Evolutionary conservation across 495 filamentous ascomycete genomes (phyloP), one percentile per base, ranked within the genome.

Genomic region (Neurospora tetraspora): DNA sequence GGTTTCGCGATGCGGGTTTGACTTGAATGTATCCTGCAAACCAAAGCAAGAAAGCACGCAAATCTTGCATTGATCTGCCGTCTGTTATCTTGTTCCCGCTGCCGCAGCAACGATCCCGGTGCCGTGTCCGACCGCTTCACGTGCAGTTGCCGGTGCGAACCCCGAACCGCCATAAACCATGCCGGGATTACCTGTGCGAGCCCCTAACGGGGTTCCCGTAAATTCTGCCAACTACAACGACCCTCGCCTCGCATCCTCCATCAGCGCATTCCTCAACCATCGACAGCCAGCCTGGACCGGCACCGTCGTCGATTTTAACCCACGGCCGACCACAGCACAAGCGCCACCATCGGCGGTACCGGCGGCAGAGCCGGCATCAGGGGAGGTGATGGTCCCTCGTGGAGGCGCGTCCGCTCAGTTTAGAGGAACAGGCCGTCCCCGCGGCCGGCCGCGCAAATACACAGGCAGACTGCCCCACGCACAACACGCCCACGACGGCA

Each of bases 241-340:
- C 14, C 53, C 53, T 65, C 11, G 77, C 71, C 37, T 39, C 74
- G 18, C 53, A n/a, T 39, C 45, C 40, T 72, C 71, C 61, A 43
- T 76, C 74, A 59, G 45, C 69, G 20, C 73, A 68, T 65, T n/a
- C 65, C 39, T 70, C 39, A 70, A 39, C 7, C 71, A 43, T 36
- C 42, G 69, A 69, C 45, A 71, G 71, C 75, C 69, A 72, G 53
- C 73, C 61, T 73, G 70, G 71, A 69, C 61, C 53, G 27, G 27
- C 27, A 65, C 53, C 27, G 27, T 18, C 53, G 27, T 65, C 53
- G 6, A 65, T 36, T 65, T 31, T 4, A 65, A 0, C 9, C 53
- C 53, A 36, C 23, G 53, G 27, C 27, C 53, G 4, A 14, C 53
- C 6, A 18, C 53, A 34, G 53, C 27, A 31, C 53, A 65, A 36